Percentiles rank a stretch among this genome's conserved stretches.
These are phyloP conservation scores for Ilyonectria destructans DNA, from an alignment of 2,329 filamentous ascomycete genomes.

Conservation along the genomic window DNA sequence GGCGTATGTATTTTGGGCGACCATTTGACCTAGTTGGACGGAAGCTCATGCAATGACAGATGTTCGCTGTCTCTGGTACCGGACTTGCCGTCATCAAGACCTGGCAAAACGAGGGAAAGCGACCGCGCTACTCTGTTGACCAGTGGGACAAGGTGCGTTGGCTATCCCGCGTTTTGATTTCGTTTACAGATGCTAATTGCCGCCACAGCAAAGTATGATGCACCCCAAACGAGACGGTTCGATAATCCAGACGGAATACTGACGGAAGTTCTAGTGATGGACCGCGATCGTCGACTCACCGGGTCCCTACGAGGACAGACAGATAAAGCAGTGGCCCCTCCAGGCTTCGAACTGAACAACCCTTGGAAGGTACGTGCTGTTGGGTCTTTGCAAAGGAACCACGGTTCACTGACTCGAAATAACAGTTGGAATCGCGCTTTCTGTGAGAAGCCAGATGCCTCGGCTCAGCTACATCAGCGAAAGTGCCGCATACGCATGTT, in stretches of 20 bases:
- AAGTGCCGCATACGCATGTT: conserved; percentile 29
- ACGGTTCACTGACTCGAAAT: conserved; percentile 11
- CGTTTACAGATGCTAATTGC: conserved; percentile 50
- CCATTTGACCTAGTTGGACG: conserved; percentile 20
- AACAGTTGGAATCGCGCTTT: conserved; percentile 70
- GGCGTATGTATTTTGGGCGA: conserved; percentile 63
- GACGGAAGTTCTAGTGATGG: conserved; percentile 70
- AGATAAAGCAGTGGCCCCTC: conserved; percentile 69
- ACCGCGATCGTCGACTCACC: conserved; percentile 75
- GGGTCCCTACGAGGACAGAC: conserved; percentile 73
- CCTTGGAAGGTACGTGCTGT: conserved; percentile 71
- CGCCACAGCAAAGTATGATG: conserved; percentile 68
- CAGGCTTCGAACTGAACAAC: conserved; percentile 76
- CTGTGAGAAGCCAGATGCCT: conserved; percentile 53
- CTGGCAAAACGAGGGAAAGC: conserved; percentile 74
- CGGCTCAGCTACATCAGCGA: conserved; percentile 30
- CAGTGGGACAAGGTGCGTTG: conserved; percentile 76
- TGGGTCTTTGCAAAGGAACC: neutral
- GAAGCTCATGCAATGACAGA: conserved; percentile 61
- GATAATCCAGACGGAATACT: conserved; percentile 22
- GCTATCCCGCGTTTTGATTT: conserved; percentile 38
- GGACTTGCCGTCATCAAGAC: conserved; percentile 72
- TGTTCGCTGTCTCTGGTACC: conserved; percentile 75
- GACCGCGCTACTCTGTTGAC: conserved; percentile 73
- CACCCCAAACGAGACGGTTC: neutral